Conservation (phyloP, 148 eudicot species). For the Silene uniflora region DNA sequence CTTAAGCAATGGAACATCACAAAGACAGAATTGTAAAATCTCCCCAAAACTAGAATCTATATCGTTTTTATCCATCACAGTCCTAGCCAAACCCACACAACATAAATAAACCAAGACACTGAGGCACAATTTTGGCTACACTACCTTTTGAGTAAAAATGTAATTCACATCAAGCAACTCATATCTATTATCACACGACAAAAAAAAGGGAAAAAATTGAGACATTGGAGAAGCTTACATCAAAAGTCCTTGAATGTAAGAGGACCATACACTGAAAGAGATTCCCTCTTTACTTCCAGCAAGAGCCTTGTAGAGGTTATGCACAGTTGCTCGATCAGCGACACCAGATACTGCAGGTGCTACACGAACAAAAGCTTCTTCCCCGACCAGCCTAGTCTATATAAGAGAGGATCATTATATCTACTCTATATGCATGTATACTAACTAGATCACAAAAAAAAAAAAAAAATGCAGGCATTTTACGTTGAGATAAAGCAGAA, state of each 20-base stretch:
- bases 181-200: background rate
- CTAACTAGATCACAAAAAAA: background rate
- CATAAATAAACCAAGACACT: background rate
- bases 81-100: background rate
- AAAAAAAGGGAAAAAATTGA: background rate
- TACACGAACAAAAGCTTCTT: slow-evolving; percentile 84
- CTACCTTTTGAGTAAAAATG: slow-evolving; percentile 2
- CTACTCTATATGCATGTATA: background rate
- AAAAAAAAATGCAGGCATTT: background rate
- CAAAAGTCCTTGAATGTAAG: slow-evolving; percentile 64
- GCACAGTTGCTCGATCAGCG: slow-evolving; percentile 81
- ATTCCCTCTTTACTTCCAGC: slow-evolving; percentile 70
- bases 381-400: slow-evolving; percentile 58
- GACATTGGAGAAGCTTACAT: slow-evolving; percentile 50
- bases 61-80: background rate
- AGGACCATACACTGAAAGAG: slow-evolving; percentile 67
- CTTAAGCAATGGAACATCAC: background rate
- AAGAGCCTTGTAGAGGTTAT: slow-evolving; percentile 79
- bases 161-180: background rate
- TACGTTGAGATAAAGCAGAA: background rate
- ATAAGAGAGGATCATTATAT: slow-evolving; percentile 26
- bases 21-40: background rate
- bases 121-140: background rate
- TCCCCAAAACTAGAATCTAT: no score
- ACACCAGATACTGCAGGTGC: slow-evolving; percentile 90